phyloP scores from a whole-genome alignment of 148 eudicot genomes.

The Salicornia ramosissima region DNA sequence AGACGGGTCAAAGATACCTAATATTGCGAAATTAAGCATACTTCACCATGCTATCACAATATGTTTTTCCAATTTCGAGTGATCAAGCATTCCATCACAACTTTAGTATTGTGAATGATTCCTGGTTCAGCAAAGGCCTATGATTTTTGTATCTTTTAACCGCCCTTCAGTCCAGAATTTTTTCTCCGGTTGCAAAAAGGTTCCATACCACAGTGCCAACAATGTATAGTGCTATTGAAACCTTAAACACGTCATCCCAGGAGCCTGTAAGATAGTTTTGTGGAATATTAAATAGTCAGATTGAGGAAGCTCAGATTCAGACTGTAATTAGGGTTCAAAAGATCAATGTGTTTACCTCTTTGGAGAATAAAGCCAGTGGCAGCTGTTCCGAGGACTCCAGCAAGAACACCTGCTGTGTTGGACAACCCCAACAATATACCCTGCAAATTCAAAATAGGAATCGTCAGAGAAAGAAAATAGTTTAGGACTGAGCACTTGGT shows the following conservation, averaged over 20 bases:
- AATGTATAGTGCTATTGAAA: constrained; percentile 72
- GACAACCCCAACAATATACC: constrained; percentile 86
- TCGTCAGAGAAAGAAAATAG: not conserved
- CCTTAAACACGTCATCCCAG: constrained; percentile 94
- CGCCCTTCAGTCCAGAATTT: constrained; percentile 54
- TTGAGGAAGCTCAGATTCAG: constrained; percentile 8
- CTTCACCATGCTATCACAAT: constrained; percentile 3
- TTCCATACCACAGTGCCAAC: constrained; percentile 92
- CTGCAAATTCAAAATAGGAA: constrained; percentile 30
- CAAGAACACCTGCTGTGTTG: constrained; percentile 93
- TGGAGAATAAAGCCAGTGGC: constrained; percentile 93
- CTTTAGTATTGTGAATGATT: not conserved
- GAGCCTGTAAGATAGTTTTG: constrained; percentile 45
- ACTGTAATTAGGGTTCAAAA: not conserved
- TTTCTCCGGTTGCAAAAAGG: constrained; percentile 86
- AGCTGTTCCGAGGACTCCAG: constrained; percentile 96
- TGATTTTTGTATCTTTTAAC: not conserved
- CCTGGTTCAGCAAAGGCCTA: constrained; percentile 14
- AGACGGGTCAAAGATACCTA: constrained; percentile 12
- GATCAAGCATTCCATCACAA: not conserved
- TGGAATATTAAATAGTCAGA: constrained; percentile 2
- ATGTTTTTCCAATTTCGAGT: constrained; percentile 6
- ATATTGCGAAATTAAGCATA: constrained; percentile 6
- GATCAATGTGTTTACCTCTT: constrained; percentile 43
- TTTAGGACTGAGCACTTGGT: not conserved